Percentiles rank a stretch among this genome's conserved stretches.
Conservation (phyloP, 1,139 yeast species). For the Taphrina sp. region DNA sequence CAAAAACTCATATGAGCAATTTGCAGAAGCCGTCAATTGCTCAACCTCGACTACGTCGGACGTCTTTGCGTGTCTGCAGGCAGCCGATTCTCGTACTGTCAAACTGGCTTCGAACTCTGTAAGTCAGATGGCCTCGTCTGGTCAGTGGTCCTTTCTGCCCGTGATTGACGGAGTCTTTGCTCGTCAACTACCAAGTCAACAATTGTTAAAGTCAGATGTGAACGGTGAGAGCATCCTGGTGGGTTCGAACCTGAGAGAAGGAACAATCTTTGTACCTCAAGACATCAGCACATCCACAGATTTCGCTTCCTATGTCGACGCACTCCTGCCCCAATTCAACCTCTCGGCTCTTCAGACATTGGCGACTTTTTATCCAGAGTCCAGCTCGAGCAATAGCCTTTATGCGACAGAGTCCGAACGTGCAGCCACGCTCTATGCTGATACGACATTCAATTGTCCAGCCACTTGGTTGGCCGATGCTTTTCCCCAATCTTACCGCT, state of each 20-base stretch:
- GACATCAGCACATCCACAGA: not conserved
- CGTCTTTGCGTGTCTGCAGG: not conserved
- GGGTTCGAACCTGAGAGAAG: not conserved
- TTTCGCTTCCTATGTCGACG: not conserved
- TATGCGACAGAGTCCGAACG: constrained; percentile 3
- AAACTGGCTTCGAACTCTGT: not conserved
- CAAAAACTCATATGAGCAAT: not conserved
- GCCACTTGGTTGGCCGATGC: constrained; percentile 5
- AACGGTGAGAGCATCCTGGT: not conserved
- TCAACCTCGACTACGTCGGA: not conserved
- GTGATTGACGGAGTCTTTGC: constrained; percentile 7
- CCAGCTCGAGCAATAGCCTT: not conserved
- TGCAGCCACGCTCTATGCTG: constrained; percentile 2
- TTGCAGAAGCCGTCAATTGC: not conserved
- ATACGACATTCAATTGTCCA: constrained; percentile 6
- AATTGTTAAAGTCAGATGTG: not conserved
- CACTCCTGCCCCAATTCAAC: not conserved
- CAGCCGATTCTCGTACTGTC: not conserved
- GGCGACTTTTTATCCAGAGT: not conserved
- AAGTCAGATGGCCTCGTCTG: not conserved
- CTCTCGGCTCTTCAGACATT: not conserved
- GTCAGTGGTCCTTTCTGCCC: not conserved
- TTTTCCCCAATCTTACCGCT: not conserved
- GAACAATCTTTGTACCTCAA: not conserved
- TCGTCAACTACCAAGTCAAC: not conserved